Evolutionary conservation across 2,329 filamentous ascomycete genomes (phyloP), one percentile per base, ranked within the genome.

Genomic region (Pseudophaeomoniella oleicola): DNA sequence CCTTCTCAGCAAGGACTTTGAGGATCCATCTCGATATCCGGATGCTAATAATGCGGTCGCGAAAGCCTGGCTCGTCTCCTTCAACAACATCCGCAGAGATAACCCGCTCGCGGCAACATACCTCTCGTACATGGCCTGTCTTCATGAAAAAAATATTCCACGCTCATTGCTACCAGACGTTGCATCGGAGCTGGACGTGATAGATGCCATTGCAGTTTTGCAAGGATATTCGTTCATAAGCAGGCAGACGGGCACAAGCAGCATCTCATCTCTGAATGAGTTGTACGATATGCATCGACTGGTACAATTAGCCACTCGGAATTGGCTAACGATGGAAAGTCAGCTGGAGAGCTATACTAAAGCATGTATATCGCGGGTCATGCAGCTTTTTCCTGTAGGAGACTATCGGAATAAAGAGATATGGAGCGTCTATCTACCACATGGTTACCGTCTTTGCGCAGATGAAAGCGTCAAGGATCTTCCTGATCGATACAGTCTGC

Each of bases 51-150:
- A 57, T 19, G 52, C 56, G 2, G 46, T 60, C 2, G 48, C 52
- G 1, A 46, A 38, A 1, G 58, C 54, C 0, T 59, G 52, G 54
- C 40, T 55, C 4, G 48, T 54, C 2, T 57, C 54, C 0, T 57
- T 58, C 19, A 31, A 42, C 0, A 46, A 56, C 37, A 50, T 59
- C 18, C 13, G n/a, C 16, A 4, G 16, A 36, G 3, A 45, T 13
- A 40, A 58, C 36, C 31, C 35, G 19, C 35, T 56, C 14, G 57
- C 57, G 12, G 47, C 46, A 2, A 46, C 55, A 11, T 54, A 52
- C 36, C 44, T 60, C 16, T 53, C 42, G 5, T 52, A 54, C 4
- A 56, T 58, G 44, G 44, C 50, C 11, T 57, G 49, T 35, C 44
- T 56, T 13, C 34, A 46, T 32, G 42, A 48, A 16, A 48, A 45